These are phyloP conservation scores for Aspergillus sp. DNA, from an alignment of 2,329 filamentous ascomycete genomes.

Conservation along the genomic window DNA sequence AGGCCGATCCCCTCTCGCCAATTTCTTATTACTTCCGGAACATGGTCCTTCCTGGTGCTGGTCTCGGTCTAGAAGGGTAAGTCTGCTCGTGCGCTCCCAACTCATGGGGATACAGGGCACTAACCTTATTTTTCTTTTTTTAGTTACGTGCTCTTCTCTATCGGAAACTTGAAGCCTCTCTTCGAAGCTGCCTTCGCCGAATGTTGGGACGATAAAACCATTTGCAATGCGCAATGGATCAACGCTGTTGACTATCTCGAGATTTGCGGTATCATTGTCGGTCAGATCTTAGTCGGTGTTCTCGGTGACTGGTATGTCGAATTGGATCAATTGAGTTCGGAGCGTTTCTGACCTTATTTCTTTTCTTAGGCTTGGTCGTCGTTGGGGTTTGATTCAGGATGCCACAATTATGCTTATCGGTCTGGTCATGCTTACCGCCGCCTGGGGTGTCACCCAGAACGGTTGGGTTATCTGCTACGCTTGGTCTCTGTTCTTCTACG, in stretches of 20 bases:
- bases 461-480: conserved; percentile 98
- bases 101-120: neutral
- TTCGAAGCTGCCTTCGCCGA: conserved; percentile 71
- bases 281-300: conserved; percentile 84
- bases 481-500: conserved; percentile 91
- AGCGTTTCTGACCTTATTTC: conserved; percentile 7
- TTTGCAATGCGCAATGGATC: conserved; percentile 78
- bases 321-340: neutral
- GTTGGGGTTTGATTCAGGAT: conserved; percentile 95
- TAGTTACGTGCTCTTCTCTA: conserved; percentile 93
- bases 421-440: conserved; percentile 84
- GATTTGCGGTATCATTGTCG: conserved; percentile 91
- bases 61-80: conserved; percentile 81
- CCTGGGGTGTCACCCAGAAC: conserved; percentile 82
- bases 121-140: neutral
- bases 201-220: conserved; percentile 70
- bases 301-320: conserved; percentile 63
- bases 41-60: conserved; percentile 88
- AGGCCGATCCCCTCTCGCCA: conserved; percentile 80
- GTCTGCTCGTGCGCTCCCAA: conserved; percentile 19
- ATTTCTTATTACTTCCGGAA: conserved; percentile 85
- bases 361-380: conserved; percentile 71
- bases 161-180: conserved; percentile 85
- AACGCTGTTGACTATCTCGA: conserved; percentile 86
- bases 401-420: conserved; percentile 92